Base-by-base conservation (phyloP, 1,139 yeast genomes). In the Hyphopichia wangnamkhiaoensis region DNA sequence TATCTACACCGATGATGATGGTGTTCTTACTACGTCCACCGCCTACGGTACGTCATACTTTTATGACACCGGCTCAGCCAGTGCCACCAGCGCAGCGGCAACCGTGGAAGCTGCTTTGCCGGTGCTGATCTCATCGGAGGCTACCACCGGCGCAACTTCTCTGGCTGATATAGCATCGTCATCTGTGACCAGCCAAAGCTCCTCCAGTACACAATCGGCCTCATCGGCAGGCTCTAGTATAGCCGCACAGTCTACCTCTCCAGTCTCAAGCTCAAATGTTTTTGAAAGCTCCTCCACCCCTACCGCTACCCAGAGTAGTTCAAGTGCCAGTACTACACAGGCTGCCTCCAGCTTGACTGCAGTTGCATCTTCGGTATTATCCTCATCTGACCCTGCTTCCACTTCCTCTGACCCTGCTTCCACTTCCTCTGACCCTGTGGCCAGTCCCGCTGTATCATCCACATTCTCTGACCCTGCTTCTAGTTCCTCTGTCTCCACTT, bases 1-100 rank as follows among this genome's bases (percentile, higher is more conserved):
- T 46, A 49, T 68, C 20, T 71, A 48, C 48, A 67, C 74, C 33
- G 48, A 58, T 36, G 41, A 56, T 12, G 50, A 48, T 32, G 72
- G 74, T 7, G 42, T 39, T 8, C 58, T 66, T 47, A 70, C 75
- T 27, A 65, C 75, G 16, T 49, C 56, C 15, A 58, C 63, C 15
- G 53, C 52, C 17, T 47, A 51, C 21, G 68, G 65, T 9, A 57
- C 63, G 32, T 61, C 65, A 29, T 44, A 33, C 12, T 44, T 46
- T 13, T 37, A 48, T 23, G 44, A 37, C n/a, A 42, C 48, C 10
- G 28, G n/a, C 7, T 21, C 32, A 13, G 32, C 34, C 4, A 19
- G 45, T 20, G 19, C 48, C 16, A 27, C 54, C 16, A 34, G 38
- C 31, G 33, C 38, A 25, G 37, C 37, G 21, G 19, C 46, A 5